Base-by-base conservation (phyloP, 148 eudicot species). In the Cornus kousa region DNA sequence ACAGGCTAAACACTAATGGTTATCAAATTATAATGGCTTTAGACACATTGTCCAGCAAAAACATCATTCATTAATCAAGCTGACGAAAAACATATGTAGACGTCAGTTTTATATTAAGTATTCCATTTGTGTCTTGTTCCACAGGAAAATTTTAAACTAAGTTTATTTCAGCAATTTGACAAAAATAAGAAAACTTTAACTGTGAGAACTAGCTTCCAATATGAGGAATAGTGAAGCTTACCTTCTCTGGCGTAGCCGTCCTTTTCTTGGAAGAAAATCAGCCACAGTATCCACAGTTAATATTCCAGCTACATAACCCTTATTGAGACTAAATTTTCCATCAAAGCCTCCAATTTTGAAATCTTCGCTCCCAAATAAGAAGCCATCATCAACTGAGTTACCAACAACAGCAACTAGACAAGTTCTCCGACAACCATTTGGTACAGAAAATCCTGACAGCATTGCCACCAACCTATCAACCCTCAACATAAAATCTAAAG, bases 241-340 rank as follows among this genome's bases (percentile, higher is more conserved):
- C 99, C 99, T 96, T 89, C 99, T 88, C 76, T 87, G 93, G 59
- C 95, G 87, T 46, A 92, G 84, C 13, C 94, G 95, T 77, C 98
- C 99, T 87, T 92, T 96, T 76, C 97, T 89, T 20, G 99, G 99
- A 67, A 96, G 91, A 86, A 92, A 96, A 86, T 96, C 98, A 76
- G 98, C 97, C 9, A 92, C 97, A 53, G 95, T 96, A 80, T 96
- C 98, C 37, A 96, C 91, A 24, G 99, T 96, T 85, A 96, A 87
- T 76, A 96, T 96, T 77, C 99, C 99, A 81, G 95, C 87, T 39
- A 96, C 93, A 83, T 86, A 87, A 43, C 95, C 95, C 80, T 83
- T 92, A 72, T 82, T 86, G n/a, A 93, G 82, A 79, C 90, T 86
- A 72, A 91, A 82, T 80, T 87, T 90, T 19, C 87, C 93, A 88